phyloP scores from a whole-genome alignment of 208 protist genomes.

The Tritrichomonas foetus region DNA sequence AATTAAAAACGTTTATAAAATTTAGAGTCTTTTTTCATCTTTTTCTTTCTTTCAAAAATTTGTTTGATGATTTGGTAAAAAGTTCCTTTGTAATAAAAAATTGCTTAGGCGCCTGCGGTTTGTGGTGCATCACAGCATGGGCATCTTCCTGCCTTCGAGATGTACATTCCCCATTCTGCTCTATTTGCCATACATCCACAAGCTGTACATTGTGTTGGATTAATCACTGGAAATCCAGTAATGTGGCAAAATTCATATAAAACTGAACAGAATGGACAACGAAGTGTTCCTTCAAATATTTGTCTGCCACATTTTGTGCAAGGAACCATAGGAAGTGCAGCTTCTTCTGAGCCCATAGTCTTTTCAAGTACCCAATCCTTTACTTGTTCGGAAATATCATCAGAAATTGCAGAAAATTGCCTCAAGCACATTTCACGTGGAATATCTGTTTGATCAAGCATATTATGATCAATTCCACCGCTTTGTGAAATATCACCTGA shows the following conservation, averaged over 20 bases:
- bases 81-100: too few species aligned
- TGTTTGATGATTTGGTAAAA: too few species aligned
- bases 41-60: too few species aligned
- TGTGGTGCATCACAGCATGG: background rate
- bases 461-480: background rate
- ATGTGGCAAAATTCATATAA: background rate
- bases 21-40: too few species aligned
- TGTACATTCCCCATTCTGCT: constrained; percentile 1
- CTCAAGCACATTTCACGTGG: background rate
- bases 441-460: background rate
- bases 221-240: background rate
- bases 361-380: background rate
- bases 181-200: background rate
- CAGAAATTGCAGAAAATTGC: background rate
- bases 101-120: constrained; percentile 1
- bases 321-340: background rate
- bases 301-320: background rate
- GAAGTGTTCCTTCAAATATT: background rate
- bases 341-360: background rate
- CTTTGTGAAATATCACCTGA: background rate
- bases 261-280: background rate
- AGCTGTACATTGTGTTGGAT: background rate
- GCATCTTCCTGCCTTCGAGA: constrained; percentile 2
- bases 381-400: background rate
- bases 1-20: too few species aligned